Evolutionary conservation across 192 early-diverging fungal genomes (phyloP), one percentile per base, ranked within the genome.

Genomic region (Dispira parvispora): DNA sequence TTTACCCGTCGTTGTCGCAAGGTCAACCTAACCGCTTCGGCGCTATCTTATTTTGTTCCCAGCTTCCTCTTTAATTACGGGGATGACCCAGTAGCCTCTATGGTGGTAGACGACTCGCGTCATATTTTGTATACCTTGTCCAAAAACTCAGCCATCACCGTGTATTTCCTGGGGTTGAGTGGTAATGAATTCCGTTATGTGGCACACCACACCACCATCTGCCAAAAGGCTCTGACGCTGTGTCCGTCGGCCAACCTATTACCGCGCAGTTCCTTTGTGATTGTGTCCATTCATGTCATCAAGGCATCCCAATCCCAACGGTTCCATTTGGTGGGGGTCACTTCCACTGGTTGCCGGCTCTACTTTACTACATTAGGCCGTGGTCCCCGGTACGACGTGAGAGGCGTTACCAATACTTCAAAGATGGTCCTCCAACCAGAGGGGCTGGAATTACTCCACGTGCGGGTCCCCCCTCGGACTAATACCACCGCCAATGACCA

Each of bases 321-420:
- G 0, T 65, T 93, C 49, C 75, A 83, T 46, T 69, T 91, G n/a
- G 80, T 97, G 10, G 88, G 84, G 5, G 67, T 94, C 46, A 90
- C 90, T 1, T 73, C 86, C 49, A 81, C 82, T 13, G 90, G 88
- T 20, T 76, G 78, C 45, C 81, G 91, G 18, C 68, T 92, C 16
- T 91, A 89, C 62, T 88, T 94, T 42, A 75, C 80, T 49, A 72
- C 80, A 0, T 69, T 69, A 47, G 63, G 63, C 49, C 75, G 75
- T 21, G 63, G 63, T 54, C 72, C 72, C 67, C 64, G 73, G 64
- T 68, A 68, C 49, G 68, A 72, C 61, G 64, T 65, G 32, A 45
- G 60, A 23, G 52, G 62, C 45, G 60, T 63, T 12, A 18, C 64
- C 42, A 61, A 60, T 5, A 18, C 20, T 0, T 45, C 54, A 27